Base-by-base conservation (phyloP, 2,329 filamentous ascomycete species). In the Monilinia fructicola region DNA sequence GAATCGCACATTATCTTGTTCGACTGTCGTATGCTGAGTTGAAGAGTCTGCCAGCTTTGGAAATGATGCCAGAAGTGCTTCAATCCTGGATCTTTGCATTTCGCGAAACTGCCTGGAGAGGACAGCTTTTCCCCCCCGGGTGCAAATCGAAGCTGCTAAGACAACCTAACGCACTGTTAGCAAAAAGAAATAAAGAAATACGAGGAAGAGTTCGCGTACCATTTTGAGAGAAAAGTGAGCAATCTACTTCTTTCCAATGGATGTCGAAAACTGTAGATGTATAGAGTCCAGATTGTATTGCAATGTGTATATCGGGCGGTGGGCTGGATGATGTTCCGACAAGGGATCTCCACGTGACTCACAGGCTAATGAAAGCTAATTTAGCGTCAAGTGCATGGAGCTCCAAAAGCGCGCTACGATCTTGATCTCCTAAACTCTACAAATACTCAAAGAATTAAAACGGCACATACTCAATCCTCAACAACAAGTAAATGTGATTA, bases 1-100 rank as follows among this genome's bases (percentile, higher is more conserved):
- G 78, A 97, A 99, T 82, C 95, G 94, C 76, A 99, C 95, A 82
- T 97, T 98, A 83, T 99, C 96, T 81, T 98, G 93, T 81, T 99
- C 95, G 75, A 98, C 93, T 7, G 92, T 99, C 38, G 95, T 99
- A 80, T 99, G 95, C 80, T 99, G 95, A 63, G 93, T 97, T 69
- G 93, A 91, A 70, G 91, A 93, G 79, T 97, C 93, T 76, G 95
- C 93, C 67, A 98, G 90, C 82, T 99, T 99, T 66, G 95, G 96
- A 78, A 99, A 97, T 12, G 94, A 96, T 71, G 96, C 95, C 67
- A 99, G 90, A 67, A 99, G 88, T 66, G 91, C 95, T 84, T 99
- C 96, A 77, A 99, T 93, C 77, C 96, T 88, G 60, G 96, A 97
- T 78, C 95, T 88, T 79, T 94, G 91, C 87, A 99, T 98, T 82